Conservation (phyloP, 2,329 filamentous ascomycete species). For the Leptographium wingfieldii region DNA sequence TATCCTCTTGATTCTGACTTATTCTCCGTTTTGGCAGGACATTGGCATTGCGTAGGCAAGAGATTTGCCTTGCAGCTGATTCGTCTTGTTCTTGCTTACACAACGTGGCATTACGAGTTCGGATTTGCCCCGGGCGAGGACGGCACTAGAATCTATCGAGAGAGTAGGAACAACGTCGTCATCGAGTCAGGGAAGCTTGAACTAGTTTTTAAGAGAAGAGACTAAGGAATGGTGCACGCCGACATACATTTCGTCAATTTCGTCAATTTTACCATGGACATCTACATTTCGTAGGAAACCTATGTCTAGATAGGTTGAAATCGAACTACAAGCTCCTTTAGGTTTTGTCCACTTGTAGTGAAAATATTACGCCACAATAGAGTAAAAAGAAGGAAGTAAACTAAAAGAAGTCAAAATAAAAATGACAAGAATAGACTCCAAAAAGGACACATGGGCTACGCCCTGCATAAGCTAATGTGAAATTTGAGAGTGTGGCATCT, state of each 20-base stretch:
- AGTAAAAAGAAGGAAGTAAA: no score
- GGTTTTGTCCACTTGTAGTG: no score
- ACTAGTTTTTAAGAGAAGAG: not conserved
- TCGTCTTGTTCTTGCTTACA: not conserved
- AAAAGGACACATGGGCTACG: no score
- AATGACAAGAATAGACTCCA: no score
- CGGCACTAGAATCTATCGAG: not conserved
- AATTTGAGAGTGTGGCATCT: no score
- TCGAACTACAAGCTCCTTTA: no score
- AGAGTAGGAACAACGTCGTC: not conserved
- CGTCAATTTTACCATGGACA: not conserved
- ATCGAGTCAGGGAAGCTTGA: not conserved
- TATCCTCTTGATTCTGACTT: not conserved
- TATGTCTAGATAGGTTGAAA: no score
- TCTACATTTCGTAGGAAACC: no score
- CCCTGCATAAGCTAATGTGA: no score
- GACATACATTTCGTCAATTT: not conserved
- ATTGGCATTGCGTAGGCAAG: not conserved
- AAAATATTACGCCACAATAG: no score
- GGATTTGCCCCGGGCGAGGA: not conserved
- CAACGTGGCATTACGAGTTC: not conserved
- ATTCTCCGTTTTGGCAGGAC: not conserved
- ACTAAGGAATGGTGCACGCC: not conserved
- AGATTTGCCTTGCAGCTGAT: not conserved
- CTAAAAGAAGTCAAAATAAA: no score